Evolutionary conservation across 139 green algal species (phyloP), one percentile per base, ranked within the genome.

Genomic region (Asterochloris erici): DNA sequence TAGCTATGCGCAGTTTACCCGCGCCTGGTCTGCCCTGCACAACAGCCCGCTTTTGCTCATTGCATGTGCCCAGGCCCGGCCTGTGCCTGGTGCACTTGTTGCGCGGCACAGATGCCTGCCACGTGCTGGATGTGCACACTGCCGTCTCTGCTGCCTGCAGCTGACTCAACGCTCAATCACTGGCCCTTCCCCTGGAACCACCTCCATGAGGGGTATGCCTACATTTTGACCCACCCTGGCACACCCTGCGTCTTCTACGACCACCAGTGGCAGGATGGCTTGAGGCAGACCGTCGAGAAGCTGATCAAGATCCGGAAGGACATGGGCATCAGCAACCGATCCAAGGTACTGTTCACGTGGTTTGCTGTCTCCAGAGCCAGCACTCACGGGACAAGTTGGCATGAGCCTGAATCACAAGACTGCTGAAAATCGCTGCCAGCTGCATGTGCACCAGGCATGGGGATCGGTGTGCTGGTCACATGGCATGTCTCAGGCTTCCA

Each of bases 171-270:
- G 27, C 82, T 97, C 17, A 95, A 96, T 82, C 92, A 97, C 82
- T 96, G 94, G 94, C 94, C 92, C 2, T 97, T 95, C 87, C 91
- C 90, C 15, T 73, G 26, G n/a, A 83, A 91, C 77, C 89, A 94
- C 81, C 80, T 96, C 70, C 80, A 88, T 64, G 90, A 95, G 88
- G 95, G 94, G 29, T 98, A 98, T 78, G 93, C 94, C 69, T 99
- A 99, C 90, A 95, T 98, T 82, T 84, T 99, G 28, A 98, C 94
- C 0, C 95, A 98, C 87, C 94, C 94, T 9, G 95, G 95, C 76
- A 97, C 95, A 4, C 95, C 93, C 47, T 95, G 89, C 83, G 86
- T 98, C 21, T 98, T 98, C 85, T 98, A 92, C 60, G 95, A 98
- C 89, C 94, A 98, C 90, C 91, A 91, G 79, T 91, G 92, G 19